Evolutionary conservation across 2,329 filamentous ascomycete genomes (phyloP).

Genomic region (Fusarium sp.): DNA sequence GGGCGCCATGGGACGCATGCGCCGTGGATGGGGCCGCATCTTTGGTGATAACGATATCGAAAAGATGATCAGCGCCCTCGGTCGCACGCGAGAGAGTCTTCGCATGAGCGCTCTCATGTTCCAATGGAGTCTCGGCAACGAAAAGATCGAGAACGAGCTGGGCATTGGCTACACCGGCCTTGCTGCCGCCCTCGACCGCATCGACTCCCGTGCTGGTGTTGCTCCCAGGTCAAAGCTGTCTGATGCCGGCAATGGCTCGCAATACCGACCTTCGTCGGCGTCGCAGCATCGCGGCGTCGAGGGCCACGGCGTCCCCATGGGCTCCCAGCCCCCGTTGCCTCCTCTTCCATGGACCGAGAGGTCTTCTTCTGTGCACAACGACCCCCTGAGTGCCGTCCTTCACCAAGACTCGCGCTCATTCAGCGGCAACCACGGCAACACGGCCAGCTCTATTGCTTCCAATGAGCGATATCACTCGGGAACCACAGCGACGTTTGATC

Average conservation of each 20-base stretch:
- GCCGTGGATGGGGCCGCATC: constrained; percentile 70
- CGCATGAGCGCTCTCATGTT: constrained; percentile 71
- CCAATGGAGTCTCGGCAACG: constrained; percentile 69
- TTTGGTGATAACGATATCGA: constrained; percentile 69
- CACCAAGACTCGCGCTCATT: constrained; percentile 31
- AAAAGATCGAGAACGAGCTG: constrained; percentile 66
- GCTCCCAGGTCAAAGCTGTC: constrained; percentile 31
- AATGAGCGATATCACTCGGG: constrained; percentile 45
- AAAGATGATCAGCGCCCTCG: constrained; percentile 65
- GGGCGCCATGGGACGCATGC: constrained; percentile 65
- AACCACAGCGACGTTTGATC: constrained; percentile 40
- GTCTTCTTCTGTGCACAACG: constrained; percentile 31
- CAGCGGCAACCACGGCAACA: constrained; percentile 25
- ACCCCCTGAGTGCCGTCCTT: constrained; percentile 8
- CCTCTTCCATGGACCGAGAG: constrained; percentile 42
- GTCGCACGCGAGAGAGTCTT: constrained; percentile 67
- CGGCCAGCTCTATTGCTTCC: constrained; percentile 46
- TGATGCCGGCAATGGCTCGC: constrained; percentile 26
- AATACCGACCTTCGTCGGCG: constrained; percentile 39
- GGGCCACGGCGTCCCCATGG: constrained; percentile 12
- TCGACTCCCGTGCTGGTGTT: constrained; percentile 42
- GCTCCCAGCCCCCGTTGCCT: constrained; percentile 38
- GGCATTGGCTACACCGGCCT: constrained; percentile 75
- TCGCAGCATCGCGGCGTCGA: constrained; percentile 40
- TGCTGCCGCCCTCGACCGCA: constrained; percentile 66